Evolutionary conservation across 306 rosid genomes (phyloP), one percentile per base, ranked within the genome.

Genomic region (Fragaria ananassa): DNA sequence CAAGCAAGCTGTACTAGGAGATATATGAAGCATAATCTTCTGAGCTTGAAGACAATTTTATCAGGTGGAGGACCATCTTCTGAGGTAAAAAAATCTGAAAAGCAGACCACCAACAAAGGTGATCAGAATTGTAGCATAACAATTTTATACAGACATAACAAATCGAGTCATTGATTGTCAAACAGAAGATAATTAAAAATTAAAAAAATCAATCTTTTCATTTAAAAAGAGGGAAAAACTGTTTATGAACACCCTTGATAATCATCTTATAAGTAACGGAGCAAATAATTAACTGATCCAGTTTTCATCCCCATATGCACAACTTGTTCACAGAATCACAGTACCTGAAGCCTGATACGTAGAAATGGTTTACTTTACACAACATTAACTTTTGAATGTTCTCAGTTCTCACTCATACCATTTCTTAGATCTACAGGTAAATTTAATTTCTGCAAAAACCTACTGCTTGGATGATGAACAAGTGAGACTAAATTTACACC

Each of bases 61-160:
- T 56, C 37, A 39, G 21, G 14, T 56, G 51, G 66, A 72, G 53
- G 42, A 57, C 77, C 77, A 73, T 56, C 77, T 23, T 73, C 56
- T 74, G 61, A 58, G 68, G 77, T 57, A 42, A n/a, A 50, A 50
- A 47, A 74, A 49, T 45, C 79, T 76, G 79, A 72, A 71, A 73
- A 65, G 56, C 49, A 44, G 69, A 57, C 51, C 76, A 76, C 70
- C 78, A 44, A 76, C 49, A 57, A 37, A 71, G 77, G 75, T 68
- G 71, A 74, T 74, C 75, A 68, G 79, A 54, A 53, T 15, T 67
- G 19, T 46, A 47, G 54, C 27, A 80, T 57, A 63, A 69, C 45
- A 25, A 8, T 35, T 60, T 3, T 17, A 44, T 8, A 21, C 60
- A 79, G 39, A 79, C 23, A 31, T 31, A 29, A 64, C 63, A 21